Evolutionary conservation across 2,329 filamentous ascomycete species (phyloP), one percentile per base, ranked within the genome.

Genomic region (Ustilaginoidea virens): DNA sequence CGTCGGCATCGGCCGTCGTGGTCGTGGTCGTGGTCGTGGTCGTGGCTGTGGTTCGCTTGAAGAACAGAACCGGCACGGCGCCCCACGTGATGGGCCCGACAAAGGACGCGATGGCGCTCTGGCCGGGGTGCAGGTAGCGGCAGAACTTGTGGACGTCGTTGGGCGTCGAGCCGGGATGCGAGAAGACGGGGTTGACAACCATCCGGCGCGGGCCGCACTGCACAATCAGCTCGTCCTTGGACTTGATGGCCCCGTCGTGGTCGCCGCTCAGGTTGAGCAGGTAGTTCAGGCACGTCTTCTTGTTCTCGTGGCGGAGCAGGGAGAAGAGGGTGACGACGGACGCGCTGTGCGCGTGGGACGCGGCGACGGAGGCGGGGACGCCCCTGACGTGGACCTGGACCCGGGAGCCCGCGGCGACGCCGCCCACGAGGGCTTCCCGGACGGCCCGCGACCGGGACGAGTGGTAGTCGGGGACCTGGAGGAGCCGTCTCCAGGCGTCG

Each of bases 141-240:
- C 83, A 80, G 55, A 85, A 96, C 53, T 98, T 98, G 67, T 96
- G 86, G 10, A 98, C 86, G 47, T 98, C 79, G 58, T 96, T 96
- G 27, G 83, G 81, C 1, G 87, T 94, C 47, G 78, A 83, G 32
- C 86, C 87, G n/a, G 71, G 65, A 47, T 81, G 73, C 0, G 86
- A 94, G 62, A 87, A 94, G 25, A 96, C 63, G 8, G 90, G 90
- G 45, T 90, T 87, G 56, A 94, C 74, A 34, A 86, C 60, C 45
- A 94, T 75, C 28, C 90, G 73, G 29, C 90, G 77, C 8, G 87
- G 75, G 14, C 90, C 90, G 48, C 81, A 92, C 55, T 96, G 90
- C 31, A 92, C 68, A 36, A 98, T 76, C 36, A 98, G 61, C 49
- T 93, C 80, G 43, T 90, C 80, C 63, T 98, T 98, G 17, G 85